A percentile compares a stretch with the other conserved stretches of the same genome.
phyloP scores from a whole-genome alignment of 2,329 filamentous ascomycete species.

The Periconia sp. region DNA sequence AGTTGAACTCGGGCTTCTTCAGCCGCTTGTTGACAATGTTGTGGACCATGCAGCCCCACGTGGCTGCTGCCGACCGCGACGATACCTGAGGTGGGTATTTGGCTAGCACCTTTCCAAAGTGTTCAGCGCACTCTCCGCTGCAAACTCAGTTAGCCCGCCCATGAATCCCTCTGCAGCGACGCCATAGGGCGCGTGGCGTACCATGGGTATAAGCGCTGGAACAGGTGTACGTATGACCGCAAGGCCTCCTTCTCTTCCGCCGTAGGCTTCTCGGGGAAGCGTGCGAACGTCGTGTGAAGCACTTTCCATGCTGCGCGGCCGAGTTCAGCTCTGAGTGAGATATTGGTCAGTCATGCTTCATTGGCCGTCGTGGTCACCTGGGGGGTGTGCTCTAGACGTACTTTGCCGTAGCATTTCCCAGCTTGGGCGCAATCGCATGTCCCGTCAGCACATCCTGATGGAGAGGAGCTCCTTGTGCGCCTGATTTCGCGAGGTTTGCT shows the following conservation, averaged over 20 bases:
- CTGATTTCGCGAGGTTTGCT: constrained; percentile 19
- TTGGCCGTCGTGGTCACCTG: constrained; percentile 13
- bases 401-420: constrained; percentile 83
- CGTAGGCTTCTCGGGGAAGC: constrained; percentile 68
- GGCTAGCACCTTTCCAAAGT: constrained; percentile 66
- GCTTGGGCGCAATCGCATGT: constrained; percentile 76
- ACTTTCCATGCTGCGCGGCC: constrained; percentile 71
- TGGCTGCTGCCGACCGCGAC: constrained; percentile 66
- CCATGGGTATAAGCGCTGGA: constrained; percentile 70
- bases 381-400: constrained; percentile 29
- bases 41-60: constrained; percentile 71
- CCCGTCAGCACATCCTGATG: constrained; percentile 61
- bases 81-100: constrained; percentile 70
- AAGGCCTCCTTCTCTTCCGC: constrained; percentile 65
- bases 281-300: constrained; percentile 70
- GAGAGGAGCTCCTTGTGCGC: constrained; percentile 22
- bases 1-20: constrained; percentile 67
- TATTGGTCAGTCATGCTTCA: constrained; percentile 24
- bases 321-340: constrained; percentile 60
- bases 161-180: constrained; percentile 21
- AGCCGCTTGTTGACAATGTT: constrained; percentile 70
- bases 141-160: constrained; percentile 30
- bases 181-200: constrained; percentile 39
- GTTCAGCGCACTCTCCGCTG: constrained; percentile 69
- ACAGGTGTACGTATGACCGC: constrained; percentile 66